These are phyloP conservation scores for Boechera stricta DNA, from an alignment of 345 rosid species.

Conservation along the genomic window DNA sequence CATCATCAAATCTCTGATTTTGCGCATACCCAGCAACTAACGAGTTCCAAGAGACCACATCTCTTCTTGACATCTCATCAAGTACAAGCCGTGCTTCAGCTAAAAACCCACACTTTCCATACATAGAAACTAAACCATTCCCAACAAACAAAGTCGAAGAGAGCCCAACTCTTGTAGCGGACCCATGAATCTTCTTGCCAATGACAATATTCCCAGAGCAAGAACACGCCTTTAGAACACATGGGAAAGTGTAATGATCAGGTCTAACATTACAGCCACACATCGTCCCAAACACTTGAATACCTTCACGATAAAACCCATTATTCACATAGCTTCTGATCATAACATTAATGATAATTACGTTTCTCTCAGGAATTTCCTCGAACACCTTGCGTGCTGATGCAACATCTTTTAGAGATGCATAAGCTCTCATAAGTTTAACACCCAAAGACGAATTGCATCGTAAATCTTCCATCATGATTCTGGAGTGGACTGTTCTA, in stretches of 20 bases:
- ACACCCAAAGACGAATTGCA: slow-evolving; percentile 57
- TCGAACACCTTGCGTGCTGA: slow-evolving; percentile 70
- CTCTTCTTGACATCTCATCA: slow-evolving; percentile 64
- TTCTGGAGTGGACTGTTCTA: slow-evolving; percentile 52
- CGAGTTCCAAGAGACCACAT: slow-evolving; percentile 83
- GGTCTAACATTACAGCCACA: slow-evolving; percentile 50
- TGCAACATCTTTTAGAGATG: slow-evolving; percentile 51
- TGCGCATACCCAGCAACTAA: slow-evolving; percentile 71
- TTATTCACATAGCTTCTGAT: slow-evolving; percentile 75
- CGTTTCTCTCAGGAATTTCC: slow-evolving; percentile 65
- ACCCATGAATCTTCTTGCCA: slow-evolving; percentile 67
- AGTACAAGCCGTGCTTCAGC: slow-evolving; percentile 60
- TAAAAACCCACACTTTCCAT: slow-evolving; percentile 72
- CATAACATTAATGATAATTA: slow-evolving; percentile 73
- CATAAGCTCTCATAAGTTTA: slow-evolving; percentile 67
- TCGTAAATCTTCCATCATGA: slow-evolving; percentile 44
- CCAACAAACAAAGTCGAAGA: slow-evolving; percentile 61
- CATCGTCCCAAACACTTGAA: slow-evolving; percentile 54
- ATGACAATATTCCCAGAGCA: slow-evolving; percentile 53
- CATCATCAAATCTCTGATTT: slow-evolving; percentile 63
- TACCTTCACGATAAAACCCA: slow-evolving; percentile 52
- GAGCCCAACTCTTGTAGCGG: slow-evolving; percentile 59
- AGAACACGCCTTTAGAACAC: slow-evolving; percentile 78
- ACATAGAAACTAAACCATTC: slow-evolving; percentile 73
- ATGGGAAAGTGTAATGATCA: slow-evolving; percentile 73